Evolutionary conservation across 495 filamentous ascomycete species (phyloP).

Genomic region (Recurvomyces mirabilis): DNA sequence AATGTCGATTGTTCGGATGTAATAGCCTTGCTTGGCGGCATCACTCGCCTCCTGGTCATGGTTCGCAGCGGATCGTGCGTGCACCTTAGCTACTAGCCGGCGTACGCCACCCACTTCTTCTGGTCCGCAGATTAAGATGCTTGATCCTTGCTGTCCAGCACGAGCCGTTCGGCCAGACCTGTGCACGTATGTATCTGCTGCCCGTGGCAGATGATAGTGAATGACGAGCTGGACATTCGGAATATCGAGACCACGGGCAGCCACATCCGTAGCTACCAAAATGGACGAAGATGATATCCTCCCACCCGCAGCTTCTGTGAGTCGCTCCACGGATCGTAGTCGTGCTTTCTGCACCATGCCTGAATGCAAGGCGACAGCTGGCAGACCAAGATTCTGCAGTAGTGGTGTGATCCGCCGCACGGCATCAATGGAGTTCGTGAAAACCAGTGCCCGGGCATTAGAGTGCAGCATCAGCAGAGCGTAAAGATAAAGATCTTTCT

Average conservation of each 20-base stretch:
- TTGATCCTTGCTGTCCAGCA: constrained; percentile 61
- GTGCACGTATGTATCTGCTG: constrained; percentile 90
- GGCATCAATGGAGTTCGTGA: constrained; percentile 90
- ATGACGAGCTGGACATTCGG: constrained; percentile 73
- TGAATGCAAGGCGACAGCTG: constrained; percentile 71
- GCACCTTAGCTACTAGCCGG: constrained; percentile 77
- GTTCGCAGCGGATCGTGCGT: constrained; percentile 35
- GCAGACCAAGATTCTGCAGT: constrained; percentile 70
- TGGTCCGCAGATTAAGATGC: constrained; percentile 77
- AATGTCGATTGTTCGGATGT: constrained; percentile 67
- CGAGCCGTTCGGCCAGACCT: constrained; percentile 91
- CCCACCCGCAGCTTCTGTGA: constrained; percentile 40
- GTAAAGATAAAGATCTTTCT: constrained; percentile 95
- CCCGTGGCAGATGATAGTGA: constrained; percentile 88
- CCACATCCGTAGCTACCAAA: constrained; percentile 88
- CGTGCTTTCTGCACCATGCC: constrained; percentile 97
- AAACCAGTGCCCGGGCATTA: constrained; percentile 63
- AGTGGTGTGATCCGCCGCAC: constrained; percentile 79
- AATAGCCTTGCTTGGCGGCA: constrained; percentile 42
- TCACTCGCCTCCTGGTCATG: constrained; percentile 16
- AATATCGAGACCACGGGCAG: constrained; percentile 93
- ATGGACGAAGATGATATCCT: constrained; percentile 42
- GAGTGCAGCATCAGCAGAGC: constrained; percentile 74
- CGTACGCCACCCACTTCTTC: constrained; percentile 79
- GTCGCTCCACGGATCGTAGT: constrained; percentile 80